These are phyloP conservation scores for Fusarium vanettenii DNA, from an alignment of 2,329 filamentous ascomycete genomes.

Conservation along the genomic window DNA sequence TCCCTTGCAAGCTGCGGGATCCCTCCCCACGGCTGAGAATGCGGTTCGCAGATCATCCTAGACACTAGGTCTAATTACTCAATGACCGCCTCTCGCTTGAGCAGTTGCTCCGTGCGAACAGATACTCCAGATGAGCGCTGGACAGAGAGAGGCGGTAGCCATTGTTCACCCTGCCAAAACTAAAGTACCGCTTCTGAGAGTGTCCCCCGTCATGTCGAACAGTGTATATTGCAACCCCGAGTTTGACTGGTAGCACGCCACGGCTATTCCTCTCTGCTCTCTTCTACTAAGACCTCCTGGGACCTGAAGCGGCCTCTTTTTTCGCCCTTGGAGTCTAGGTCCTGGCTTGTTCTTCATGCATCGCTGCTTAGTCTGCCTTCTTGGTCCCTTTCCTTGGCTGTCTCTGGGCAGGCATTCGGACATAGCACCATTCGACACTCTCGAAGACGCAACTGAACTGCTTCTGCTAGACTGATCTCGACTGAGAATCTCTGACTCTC, in stretches of 20 bases:
- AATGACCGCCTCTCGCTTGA: background rate
- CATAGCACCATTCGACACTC: background rate
- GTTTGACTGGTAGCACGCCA: background rate
- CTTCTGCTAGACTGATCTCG: background rate
- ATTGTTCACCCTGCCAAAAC: background rate
- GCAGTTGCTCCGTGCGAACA: background rate
- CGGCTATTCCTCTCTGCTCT: background rate
- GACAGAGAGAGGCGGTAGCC: background rate
- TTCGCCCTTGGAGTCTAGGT: background rate
- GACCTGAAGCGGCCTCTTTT: background rate
- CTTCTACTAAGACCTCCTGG: background rate
- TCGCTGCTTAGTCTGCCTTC: background rate
- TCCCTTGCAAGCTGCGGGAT: conserved; percentile 28
- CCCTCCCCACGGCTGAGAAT: conserved; percentile 14
- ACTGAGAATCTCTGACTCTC: background rate
- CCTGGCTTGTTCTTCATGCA: background rate
- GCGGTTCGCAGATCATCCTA: conserved; percentile 31
- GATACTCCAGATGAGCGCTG: background rate
- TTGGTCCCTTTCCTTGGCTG: background rate
- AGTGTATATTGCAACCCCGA: background rate
- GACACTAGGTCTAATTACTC: background rate
- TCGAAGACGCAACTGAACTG: background rate
- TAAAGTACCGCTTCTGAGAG: background rate
- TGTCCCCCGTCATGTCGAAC: background rate
- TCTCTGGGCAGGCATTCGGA: background rate